Percentiles rank a stretch among this genome's conserved stretches.
phyloP scores from a whole-genome alignment of 1,139 yeast species.

The Sugiyamaella castrensis region DNA sequence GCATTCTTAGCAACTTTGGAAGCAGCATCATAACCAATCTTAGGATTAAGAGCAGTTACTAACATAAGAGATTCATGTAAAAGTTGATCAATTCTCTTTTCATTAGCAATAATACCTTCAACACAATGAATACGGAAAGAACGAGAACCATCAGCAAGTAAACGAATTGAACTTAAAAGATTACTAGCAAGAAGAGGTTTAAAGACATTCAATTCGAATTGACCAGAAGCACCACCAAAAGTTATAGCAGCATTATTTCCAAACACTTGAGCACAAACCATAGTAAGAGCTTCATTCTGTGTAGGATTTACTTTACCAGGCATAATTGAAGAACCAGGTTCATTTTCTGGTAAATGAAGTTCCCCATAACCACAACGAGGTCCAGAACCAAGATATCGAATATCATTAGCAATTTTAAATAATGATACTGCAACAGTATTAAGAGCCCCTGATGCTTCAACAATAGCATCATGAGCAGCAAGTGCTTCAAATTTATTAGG shows the following conservation, averaged over 20 bases:
- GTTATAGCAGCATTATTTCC: conserved; percentile 96
- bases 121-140: conserved; percentile 95
- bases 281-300: conserved; percentile 97
- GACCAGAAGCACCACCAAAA: conserved; percentile 97
- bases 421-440: conserved; percentile 92
- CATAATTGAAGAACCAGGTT: conserved; percentile 99
- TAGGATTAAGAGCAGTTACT: conserved; percentile 97
- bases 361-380: conserved; percentile 99
- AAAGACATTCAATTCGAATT: conserved; percentile 96
- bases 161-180: conserved; percentile 80
- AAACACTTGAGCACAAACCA: conserved; percentile 96
- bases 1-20: conserved; percentile 98
- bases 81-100: conserved; percentile 77
- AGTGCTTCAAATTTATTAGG: conserved; percentile 98
- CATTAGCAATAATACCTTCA: conserved; percentile 89
- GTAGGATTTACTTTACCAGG: conserved; percentile 99
- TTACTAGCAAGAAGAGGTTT: conserved; percentile 94
- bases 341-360: conserved; percentile 91
- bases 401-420: conserved; percentile 95
- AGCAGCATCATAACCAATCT: conserved; percentile 96
- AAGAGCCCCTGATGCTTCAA: conserved; percentile 95
- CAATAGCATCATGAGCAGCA: conserved; percentile 98
- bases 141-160: conserved; percentile 81
- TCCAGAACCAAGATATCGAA: conserved; percentile 96
- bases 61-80: conserved; percentile 95